Conservation (phyloP, 2,329 filamentous ascomycete species). For the Sphaerulina vaccinii region DNA sequence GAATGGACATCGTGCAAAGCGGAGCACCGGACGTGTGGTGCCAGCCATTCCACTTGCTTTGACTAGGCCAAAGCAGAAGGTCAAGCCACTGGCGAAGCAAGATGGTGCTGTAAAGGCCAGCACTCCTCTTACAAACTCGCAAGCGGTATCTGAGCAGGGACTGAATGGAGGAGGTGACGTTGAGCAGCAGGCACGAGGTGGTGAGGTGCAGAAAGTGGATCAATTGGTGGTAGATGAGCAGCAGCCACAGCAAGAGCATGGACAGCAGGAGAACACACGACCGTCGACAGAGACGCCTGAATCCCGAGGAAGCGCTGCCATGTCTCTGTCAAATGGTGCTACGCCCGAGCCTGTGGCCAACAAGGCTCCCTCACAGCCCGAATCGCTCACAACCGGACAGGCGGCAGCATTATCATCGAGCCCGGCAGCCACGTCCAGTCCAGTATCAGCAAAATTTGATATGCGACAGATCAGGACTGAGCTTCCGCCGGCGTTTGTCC, state of each 20-base stretch:
- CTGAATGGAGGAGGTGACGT: neutral
- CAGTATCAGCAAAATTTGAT: conserved; percentile 25
- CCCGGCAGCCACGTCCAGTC: conserved; percentile 10
- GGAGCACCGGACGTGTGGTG: conserved; percentile 28
- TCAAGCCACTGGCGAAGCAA: conserved; percentile 19
- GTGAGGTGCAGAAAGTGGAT: neutral
- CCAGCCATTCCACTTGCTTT: conserved; percentile 36
- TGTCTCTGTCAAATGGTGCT: conserved; percentile 20
- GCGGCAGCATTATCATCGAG: conserved; percentile 10
- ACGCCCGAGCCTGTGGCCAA: conserved; percentile 16
- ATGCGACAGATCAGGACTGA: conserved; percentile 32
- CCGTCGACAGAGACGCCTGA: conserved; percentile 15
- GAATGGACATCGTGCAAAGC: conserved; percentile 20
- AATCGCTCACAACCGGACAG: conserved; percentile 16
- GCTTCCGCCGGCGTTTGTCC: conserved; percentile 36
- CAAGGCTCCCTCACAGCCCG: neutral
- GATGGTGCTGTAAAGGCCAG: conserved; percentile 2
- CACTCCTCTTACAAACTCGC: conserved; percentile 6
- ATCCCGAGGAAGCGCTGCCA: conserved; percentile 22
- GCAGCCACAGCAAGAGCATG: neutral
- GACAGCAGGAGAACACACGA: conserved; percentile 3
- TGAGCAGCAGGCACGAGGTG: neutral
- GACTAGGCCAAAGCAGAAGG: conserved; percentile 27
- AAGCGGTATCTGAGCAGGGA: conserved; percentile 9
- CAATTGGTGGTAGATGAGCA: neutral